Conservation (phyloP, 768 basidiomycete species). For the Strobilomyces confusus region DNA sequence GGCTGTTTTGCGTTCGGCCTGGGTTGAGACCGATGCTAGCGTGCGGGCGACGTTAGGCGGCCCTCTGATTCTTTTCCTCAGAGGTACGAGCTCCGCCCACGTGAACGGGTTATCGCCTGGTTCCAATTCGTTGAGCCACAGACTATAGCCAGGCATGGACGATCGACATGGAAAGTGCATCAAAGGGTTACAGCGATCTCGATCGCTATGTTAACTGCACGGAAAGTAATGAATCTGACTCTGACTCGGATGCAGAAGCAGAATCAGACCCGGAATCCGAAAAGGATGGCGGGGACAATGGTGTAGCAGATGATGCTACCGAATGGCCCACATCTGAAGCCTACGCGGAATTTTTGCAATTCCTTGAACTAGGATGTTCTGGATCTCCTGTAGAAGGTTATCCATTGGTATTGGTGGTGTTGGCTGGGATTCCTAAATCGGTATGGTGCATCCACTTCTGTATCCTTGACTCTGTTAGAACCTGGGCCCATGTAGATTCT, state of each 20-base stretch:
- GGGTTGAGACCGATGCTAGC: conserved; percentile 63
- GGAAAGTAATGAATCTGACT: conserved; percentile 33
- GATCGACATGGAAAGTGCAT: conserved; percentile 18
- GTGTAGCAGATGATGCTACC: conserved; percentile 27
- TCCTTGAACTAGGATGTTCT: conserved; percentile 76
- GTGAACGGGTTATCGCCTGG: background rate
- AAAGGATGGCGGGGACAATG: conserved; percentile 33
- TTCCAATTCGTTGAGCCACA: conserved; percentile 24
- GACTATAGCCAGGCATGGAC: conserved; percentile 68
- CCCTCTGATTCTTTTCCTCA: conserved; percentile 66
- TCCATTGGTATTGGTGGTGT: conserved; percentile 71
- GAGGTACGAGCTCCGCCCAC: conserved; percentile 40
- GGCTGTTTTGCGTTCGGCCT: conserved; percentile 62
- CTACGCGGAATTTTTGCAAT: conserved; percentile 73
- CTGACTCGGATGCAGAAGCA: conserved; percentile 28
- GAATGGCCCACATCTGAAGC: conserved; percentile 34
- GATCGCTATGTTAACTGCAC: conserved; percentile 19
- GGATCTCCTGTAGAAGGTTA: conserved; percentile 78
- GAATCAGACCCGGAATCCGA: conserved; percentile 13
- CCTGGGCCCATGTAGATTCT: conserved; percentile 15
- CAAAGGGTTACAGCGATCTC: conserved; percentile 22
- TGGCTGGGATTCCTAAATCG: conserved; percentile 73
- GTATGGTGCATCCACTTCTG: conserved; percentile 37
- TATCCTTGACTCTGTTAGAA: conserved; percentile 1
- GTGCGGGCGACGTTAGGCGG: conserved; percentile 71